These are phyloP conservation scores for Lagenaria siceraria DNA, from an alignment of 306 rosid species.

Conservation along the genomic window DNA sequence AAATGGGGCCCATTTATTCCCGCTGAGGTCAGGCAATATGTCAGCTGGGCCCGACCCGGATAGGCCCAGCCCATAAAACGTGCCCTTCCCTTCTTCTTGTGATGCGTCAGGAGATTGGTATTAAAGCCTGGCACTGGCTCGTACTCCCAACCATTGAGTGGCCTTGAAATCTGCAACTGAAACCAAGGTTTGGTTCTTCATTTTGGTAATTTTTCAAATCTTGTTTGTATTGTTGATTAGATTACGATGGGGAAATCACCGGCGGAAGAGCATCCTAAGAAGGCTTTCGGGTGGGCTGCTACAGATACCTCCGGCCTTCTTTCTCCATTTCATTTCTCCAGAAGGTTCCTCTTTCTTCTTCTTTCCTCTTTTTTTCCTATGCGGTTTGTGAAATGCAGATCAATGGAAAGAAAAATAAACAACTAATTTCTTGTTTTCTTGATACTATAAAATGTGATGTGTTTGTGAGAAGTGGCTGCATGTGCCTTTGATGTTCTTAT, in stretches of 20 bases:
- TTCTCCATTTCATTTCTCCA: constrained; percentile 21
- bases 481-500: background rate
- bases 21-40: background rate
- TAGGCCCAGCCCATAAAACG: background rate
- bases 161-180: background rate
- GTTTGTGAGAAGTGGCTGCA: background rate
- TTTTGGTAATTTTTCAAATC: too few species aligned
- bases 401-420: background rate
- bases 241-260: background rate
- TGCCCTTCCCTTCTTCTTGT: background rate
- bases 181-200: background rate
- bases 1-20: too few species aligned
- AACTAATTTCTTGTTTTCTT: background rate
- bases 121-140: too few species aligned
- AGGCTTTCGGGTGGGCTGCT: constrained; percentile 25
- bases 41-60: background rate
- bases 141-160: background rate
- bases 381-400: too few species aligned
- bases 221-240: background rate
- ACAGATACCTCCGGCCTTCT: constrained; percentile 15
- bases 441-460: background rate
- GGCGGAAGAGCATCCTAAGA: constrained; percentile 9
- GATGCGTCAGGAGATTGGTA: too few species aligned
- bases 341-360: constrained; percentile 10
- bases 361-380: background rate